These are phyloP conservation scores for Amorphotheca resinae DNA, from an alignment of 495 filamentous ascomycete species.

Conservation along the genomic window DNA sequence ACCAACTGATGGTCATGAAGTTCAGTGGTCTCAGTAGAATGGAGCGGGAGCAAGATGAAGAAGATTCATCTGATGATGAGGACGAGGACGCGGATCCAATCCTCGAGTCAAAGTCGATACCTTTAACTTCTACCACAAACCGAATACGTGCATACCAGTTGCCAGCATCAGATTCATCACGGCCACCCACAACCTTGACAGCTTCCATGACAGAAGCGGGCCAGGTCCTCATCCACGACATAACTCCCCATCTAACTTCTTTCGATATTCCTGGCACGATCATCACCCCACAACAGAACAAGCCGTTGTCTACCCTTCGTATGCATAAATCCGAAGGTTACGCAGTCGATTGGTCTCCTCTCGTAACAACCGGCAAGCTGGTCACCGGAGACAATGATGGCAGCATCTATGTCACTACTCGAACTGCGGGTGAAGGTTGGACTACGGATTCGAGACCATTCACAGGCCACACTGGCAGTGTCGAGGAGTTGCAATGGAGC, in stretches of 20 bases:
- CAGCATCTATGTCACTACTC: slow-evolving; percentile 72
- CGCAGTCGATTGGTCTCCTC: slow-evolving; percentile 84
- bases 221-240: slow-evolving; percentile 83
- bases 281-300: slow-evolving; percentile 68
- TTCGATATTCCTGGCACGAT: slow-evolving; percentile 80
- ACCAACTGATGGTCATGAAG: slow-evolving; percentile 90
- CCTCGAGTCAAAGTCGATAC: slow-evolving; percentile 82
- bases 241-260: slow-evolving; percentile 71
- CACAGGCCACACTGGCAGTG: slow-evolving; percentile 66
- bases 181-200: slow-evolving; percentile 65
- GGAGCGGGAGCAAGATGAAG: slow-evolving; percentile 49
- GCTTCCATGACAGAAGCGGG: slow-evolving; percentile 85
- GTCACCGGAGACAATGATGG: slow-evolving; percentile 87
- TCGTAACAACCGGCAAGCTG: slow-evolving; percentile 62
- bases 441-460: slow-evolving; percentile 71
- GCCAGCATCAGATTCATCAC: slow-evolving; percentile 53
- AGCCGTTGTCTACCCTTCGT: slow-evolving; percentile 71
- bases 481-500: slow-evolving; percentile 95
- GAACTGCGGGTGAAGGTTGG: slow-evolving; percentile 77
- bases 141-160: slow-evolving; percentile 75
- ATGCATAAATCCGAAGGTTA: slow-evolving; percentile 93
- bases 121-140: slow-evolving; percentile 76
- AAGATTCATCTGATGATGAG: slow-evolving; percentile 53
- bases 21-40: slow-evolving; percentile 80
- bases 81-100: slow-evolving; percentile 85